Conservation (phyloP, 345 rosid species). For the Aquilaria yunnanensis region DNA sequence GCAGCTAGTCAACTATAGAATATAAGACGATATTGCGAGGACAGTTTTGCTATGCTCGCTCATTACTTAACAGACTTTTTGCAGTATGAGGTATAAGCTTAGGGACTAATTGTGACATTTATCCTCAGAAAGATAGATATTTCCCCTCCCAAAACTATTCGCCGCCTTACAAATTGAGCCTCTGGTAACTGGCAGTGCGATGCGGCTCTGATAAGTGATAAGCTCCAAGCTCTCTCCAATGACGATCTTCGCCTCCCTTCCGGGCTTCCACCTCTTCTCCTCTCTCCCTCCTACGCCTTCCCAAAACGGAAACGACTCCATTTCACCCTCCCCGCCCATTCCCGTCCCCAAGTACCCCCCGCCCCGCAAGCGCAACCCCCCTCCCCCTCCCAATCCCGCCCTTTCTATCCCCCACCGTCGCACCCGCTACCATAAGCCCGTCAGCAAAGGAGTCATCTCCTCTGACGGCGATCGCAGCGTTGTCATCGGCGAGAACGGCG, state of each 20-base stretch:
- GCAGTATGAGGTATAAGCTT: no score
- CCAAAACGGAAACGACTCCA: slow-evolving; percentile 19
- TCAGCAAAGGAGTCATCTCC: slow-evolving; percentile 48
- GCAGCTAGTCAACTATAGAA: no score
- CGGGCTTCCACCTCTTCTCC: slow-evolving; percentile 63
- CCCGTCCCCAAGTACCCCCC: slow-evolving; percentile 72
- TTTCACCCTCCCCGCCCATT: slow-evolving; percentile 21
- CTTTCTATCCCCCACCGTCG: slow-evolving; percentile 58
- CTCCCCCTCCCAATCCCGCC: slow-evolving; percentile 44
- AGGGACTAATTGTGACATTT: no score
- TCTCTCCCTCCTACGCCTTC: slow-evolving; percentile 61
- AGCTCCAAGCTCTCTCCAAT: slow-evolving; percentile 19
- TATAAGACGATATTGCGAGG: no score
- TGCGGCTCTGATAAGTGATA: no score
- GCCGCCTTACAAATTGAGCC: no score
- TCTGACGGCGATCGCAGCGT: slow-evolving; percentile 76
- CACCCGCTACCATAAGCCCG: slow-evolving; percentile 69
- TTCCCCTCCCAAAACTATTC: no score
- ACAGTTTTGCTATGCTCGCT: no score
- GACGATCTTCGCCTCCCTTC: slow-evolving; percentile 56
- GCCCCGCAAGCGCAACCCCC: slow-evolving; percentile 29
- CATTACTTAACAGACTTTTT: no score
- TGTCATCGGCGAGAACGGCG: slow-evolving; percentile 66
- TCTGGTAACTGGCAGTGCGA: no score
- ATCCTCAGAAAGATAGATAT: no score